Evolutionary conservation across 148 eudicot species (phyloP), one percentile per base, ranked within the genome.

Genomic region (Camellia granthamiana): DNA sequence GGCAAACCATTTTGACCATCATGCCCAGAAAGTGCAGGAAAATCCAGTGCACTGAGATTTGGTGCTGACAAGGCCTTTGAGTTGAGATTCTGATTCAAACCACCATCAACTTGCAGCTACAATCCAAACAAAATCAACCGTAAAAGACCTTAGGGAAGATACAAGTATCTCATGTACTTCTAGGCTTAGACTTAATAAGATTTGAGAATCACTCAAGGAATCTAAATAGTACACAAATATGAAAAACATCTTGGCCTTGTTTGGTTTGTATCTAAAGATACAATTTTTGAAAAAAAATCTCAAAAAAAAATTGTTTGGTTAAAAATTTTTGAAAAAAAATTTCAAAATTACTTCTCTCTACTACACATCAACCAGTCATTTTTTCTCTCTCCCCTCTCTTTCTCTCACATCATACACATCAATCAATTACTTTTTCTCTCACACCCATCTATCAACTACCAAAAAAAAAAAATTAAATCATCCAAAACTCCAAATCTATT

Each of bases 31-130:
- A 95, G 95, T 66, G 94, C 88, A 65, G 99, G 97, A 76, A 92
- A 93, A 82, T 93, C 95, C 89, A 89, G 75, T 76, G 92, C 82
- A 72, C 85, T 87, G 70, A 95, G 93, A 87, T 87, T 92, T 84
- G 97, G 94, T 63, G 95, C 85, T 54, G 97, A 91, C 81, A 87
- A 68, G 73, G 88, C 84, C 88, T 93, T 91, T 78, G 92, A 63
- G 84, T 83, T 88, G 77, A 84, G 84, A 84, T 84, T 88, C 77
- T 85, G 98, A 78, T 82, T 86, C 82, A 88, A 84, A 81, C 85
- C 93, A 80, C 92, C 93, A 71, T 95, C 97, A 66, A 90, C 98
- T 89, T 95, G 98, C 83, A 90, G 94, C 98, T 95, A 84, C 86
- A 91, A 79, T 62, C 77, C 47, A 78, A 74, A 65, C 78, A 78